Base-by-base conservation (phyloP, 2,329 filamentous ascomycete genomes). In the Diplodia scrobiculata region DNA sequence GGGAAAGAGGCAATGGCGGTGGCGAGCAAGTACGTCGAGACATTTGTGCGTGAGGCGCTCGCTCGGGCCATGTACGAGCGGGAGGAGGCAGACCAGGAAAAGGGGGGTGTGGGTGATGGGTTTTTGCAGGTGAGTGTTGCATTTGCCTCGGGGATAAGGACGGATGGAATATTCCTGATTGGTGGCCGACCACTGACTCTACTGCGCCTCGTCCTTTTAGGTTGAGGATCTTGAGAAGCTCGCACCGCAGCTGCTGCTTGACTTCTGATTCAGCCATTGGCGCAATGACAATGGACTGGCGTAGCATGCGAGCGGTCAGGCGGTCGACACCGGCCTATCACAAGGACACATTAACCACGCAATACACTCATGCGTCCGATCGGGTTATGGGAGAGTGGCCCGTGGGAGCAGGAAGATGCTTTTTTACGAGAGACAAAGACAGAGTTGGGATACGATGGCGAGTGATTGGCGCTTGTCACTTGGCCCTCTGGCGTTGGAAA, bases 141-240 rank as follows among this genome's bases (percentile, higher is more conserved):
- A 14, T 52, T 38, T 48, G 21, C 25, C 21, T 11, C 41, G n/a
- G 21, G 25, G 19, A 27, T 25, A 7, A 51, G 21, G 1, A 68
- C 67, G 25, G 34, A 50, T 47, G 63, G 69, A 19, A 77, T 74
- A 71, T 63, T 92, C 70, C 77, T 85, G 77, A 68, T 55, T 60
- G 36, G 19, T 13, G 11, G 29, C n/a, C n/a, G 27, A 17, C n/a
- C 32, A 55, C 58, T 55, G 32, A 63, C 51, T 38, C 27, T 13
- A 41, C 34, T 32, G 41, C 34, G 34, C 34, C 34, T 55, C 29
- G 14, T 13, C 60, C 52, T 9, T 29, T 38, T 41, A 93, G 86
- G 89, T 96, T 53, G 92, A 96, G 74, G 93, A 97, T 80, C 75
- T 98, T 68, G 93, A 97, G 80, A 95, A 91, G 78, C 82, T 96